Base-by-base conservation (phyloP, 140 eudicot species). In the Cichorium intybus region DNA sequence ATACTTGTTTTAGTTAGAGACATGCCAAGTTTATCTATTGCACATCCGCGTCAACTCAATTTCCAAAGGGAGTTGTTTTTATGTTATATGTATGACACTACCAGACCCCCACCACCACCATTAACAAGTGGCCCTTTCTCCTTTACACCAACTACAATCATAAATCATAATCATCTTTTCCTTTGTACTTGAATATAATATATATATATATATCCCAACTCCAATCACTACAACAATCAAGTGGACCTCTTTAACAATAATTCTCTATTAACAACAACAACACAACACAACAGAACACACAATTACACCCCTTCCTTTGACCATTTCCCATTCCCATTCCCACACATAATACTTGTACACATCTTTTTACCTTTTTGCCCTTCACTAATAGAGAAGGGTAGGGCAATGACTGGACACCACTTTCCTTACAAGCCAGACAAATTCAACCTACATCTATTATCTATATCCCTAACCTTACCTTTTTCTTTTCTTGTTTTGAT, bases 391-490 rank as follows among this genome's bases (percentile, higher is more conserved):
- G 22, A 66, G 27, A 10, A 23, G 60, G 52, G 76, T 17, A 43
- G 62, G 47, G 58, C 18, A 8, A 6, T 29, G 76, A 67, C 59
- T 82, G 79, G 88, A 58, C 79, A 55, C 78, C 79, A 82, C 81
- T 60, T 55, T 74, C 64, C 71, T 51, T 75, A 79, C 37, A 46
- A 58, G 39, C 68, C 54, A 69, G 74, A 77, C 68, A 60, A 75
- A 59, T 57, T 79, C 71, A 75, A 66, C 77, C 73, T 68, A 68
- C 65, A 72, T 71, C 64, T 68, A 66, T n/a, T n/a, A n/a, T n/a
- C n/a, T n/a, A n/a, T n/a, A n/a, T 65, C 56, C 55, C 56, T 61
- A 71, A 43, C 64, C 66, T 33, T 62, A 18, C 24, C 45, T 53
- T 43, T 56, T 41, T 51, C 52, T 24, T n/a, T n/a, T 24, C 35